Base-by-base conservation (phyloP, 257 asterid genomes). In the Solanum commersonii region DNA sequence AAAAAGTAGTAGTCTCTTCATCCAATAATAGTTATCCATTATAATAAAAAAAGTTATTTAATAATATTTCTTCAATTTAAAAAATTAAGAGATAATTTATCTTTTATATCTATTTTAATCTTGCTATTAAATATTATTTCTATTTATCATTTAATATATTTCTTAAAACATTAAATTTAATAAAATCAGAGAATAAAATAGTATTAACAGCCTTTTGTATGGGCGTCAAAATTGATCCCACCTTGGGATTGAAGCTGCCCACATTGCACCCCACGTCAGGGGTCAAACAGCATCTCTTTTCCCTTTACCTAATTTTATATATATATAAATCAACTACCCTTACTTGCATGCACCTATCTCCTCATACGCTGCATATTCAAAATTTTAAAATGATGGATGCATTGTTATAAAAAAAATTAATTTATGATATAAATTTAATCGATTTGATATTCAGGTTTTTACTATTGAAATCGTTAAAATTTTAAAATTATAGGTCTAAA, bases 241-340 rank as follows among this genome's bases (percentile, higher is more conserved):
- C 90, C 92, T 94, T 68, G 98, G 96, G 98, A 95, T 92, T 93
- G 93, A 87, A 46, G 60, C 92, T 88, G 89, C 49, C 52, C 82
- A 74, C 82, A 74, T 35, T 74, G 52, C 52, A 74, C 22, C 91
- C 93, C 90, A 79, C 88, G 82, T 87, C 83, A 88, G 83, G 91
- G 91, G 90, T 92, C 95, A 94, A 91, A 92, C 87, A 87, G 91
- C 92, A 91, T 92, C 94, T 91, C 93, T 56, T 87, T 88, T 88
- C 83, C 86, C 88, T 90, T 52, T 1, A 10, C 52, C 31, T 34
- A 33, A 33, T n/a, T 44, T 20, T 81, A 88, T 87, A 88, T 81
- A 83, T 13, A 13, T 68, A 27, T 27, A n/a, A 65, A 65, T 68
- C 5, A 68, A 71, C 74, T 56, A 63, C 71, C 88, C 88, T 84